Conservation (phyloP, 202 grass and related monocot genomes). For the Dendrocalamus latiflorus region DNA sequence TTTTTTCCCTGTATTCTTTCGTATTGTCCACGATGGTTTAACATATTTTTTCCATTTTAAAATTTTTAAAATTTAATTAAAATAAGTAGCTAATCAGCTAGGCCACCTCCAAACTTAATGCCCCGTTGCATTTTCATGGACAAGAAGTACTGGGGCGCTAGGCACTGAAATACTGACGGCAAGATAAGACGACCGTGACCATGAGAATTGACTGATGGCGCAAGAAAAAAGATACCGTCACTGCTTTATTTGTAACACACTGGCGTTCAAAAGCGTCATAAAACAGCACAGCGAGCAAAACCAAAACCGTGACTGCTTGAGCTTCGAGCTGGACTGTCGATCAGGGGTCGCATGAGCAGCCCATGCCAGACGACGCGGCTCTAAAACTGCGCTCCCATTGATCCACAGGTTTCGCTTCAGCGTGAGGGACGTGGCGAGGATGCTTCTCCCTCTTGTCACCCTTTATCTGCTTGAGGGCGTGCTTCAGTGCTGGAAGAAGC, state of each 20-base stretch:
- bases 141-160: background rate
- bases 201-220: background rate
- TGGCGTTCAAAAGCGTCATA: background rate
- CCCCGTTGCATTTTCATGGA: background rate
- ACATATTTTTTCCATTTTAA: no score
- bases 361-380: constrained; percentile 29
- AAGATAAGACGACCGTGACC: background rate
- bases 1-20: no score
- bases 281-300: background rate
- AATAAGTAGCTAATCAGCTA: no score
- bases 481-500: constrained; percentile 63
- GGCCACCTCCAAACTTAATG: no score
- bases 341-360: constrained; percentile 57
- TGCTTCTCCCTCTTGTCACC: constrained; percentile 95
- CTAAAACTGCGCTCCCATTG: constrained; percentile 75
- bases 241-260: background rate
- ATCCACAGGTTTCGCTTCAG: constrained; percentile 40
- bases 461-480: constrained; percentile 78
- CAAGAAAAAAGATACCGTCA: background rate
- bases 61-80: no score
- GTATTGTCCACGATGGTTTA: no score
- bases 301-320: background rate
- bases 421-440: constrained; percentile 59
- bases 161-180: background rate
- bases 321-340: background rate